A percentile compares a stretch with the other conserved stretches of the same genome.
These are phyloP conservation scores for Rhizopogon vesiculosus DNA, from an alignment of 768 basidiomycete species.

Conservation along the genomic window DNA sequence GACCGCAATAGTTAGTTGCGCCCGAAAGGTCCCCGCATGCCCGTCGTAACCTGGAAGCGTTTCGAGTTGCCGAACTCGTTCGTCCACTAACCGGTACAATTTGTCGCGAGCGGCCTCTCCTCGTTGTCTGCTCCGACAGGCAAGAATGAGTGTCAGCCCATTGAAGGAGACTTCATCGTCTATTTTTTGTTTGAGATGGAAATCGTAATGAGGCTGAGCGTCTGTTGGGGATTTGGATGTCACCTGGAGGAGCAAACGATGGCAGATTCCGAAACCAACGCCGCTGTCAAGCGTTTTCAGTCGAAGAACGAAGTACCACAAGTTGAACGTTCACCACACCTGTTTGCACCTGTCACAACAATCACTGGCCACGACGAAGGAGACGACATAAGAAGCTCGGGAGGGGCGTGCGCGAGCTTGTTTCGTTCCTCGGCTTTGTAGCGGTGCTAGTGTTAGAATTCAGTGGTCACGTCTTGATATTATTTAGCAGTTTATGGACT, in stretches of 20 bases:
- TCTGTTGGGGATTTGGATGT: slow-evolving; percentile 48
- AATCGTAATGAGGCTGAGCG: slow-evolving; percentile 35
- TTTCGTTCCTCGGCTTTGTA: not conserved
- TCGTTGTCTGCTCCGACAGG: slow-evolving; percentile 63
- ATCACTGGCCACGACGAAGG: slow-evolving; percentile 38
- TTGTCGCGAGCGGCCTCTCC: slow-evolving; percentile 59
- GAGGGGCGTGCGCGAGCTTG: not conserved
- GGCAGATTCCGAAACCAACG: slow-evolving; percentile 79
- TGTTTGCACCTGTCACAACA: slow-evolving; percentile 69
- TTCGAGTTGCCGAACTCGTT: slow-evolving; percentile 39
- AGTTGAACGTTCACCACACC: slow-evolving; percentile 33
- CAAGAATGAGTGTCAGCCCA: slow-evolving; percentile 73
- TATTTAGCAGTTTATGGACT: too few species aligned
- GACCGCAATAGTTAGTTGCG: slow-evolving; percentile 56
- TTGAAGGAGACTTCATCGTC: slow-evolving; percentile 31
- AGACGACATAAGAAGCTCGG: slow-evolving; percentile 20
- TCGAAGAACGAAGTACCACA: too few species aligned
- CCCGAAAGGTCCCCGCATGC: slow-evolving; percentile 52
- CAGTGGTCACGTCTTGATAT: too few species aligned
- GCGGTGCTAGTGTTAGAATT: not conserved
- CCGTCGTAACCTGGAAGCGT: slow-evolving; percentile 37
- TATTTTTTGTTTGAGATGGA: slow-evolving; percentile 10
- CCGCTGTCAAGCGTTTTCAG: slow-evolving; percentile 17
- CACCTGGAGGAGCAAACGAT: slow-evolving; percentile 68
- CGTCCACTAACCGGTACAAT: slow-evolving; percentile 51